A percentile compares a stretch with the other conserved stretches of the same genome.
Conservation (phyloP, 257 asterid genomes). For the Jasminum sambac region DNA sequence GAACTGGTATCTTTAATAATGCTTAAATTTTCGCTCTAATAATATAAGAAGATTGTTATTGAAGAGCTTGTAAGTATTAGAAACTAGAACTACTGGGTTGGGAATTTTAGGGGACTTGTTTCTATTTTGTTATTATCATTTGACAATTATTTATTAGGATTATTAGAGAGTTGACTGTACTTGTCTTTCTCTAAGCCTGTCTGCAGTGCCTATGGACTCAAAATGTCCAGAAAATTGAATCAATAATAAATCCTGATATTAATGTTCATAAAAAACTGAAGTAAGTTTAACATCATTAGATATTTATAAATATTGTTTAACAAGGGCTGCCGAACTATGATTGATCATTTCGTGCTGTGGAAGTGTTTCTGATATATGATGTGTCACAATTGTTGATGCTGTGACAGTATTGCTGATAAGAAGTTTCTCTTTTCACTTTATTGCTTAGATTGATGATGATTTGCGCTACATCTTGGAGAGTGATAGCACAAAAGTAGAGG, state of each 20-base stretch:
- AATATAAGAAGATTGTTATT: no score
- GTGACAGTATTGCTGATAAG: not conserved
- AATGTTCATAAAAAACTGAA: conserved; percentile 18
- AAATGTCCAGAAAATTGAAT: conserved; percentile 21
- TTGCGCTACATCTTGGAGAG: conserved; percentile 50
- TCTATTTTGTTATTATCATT: no score
- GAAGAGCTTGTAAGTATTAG: no score
- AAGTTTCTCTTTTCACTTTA: conserved; percentile 12
- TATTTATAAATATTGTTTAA: not conserved
- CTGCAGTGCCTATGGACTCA: conserved; percentile 22
- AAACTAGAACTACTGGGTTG: no score
- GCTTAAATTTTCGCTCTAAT: no score
- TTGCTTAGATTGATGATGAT: conserved; percentile 53
- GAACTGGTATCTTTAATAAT: no score
- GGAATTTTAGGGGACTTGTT: no score
- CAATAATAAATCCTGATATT: conserved; percentile 14
- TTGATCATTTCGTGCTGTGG: not conserved
- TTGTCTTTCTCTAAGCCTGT: conserved; percentile 27
- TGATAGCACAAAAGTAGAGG: conserved; percentile 57
- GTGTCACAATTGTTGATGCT: not conserved
- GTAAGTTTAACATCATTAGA: conserved; percentile 21
- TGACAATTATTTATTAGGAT: no score
- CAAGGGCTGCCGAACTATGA: not conserved
- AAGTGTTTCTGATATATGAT: not conserved
- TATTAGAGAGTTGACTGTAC: no score